A percentile compares a stretch with the other conserved stretches of the same genome.
Evolutionary conservation across 495 filamentous ascomycete genomes (phyloP).

Genomic region (Penicillium malachiteum): DNA sequence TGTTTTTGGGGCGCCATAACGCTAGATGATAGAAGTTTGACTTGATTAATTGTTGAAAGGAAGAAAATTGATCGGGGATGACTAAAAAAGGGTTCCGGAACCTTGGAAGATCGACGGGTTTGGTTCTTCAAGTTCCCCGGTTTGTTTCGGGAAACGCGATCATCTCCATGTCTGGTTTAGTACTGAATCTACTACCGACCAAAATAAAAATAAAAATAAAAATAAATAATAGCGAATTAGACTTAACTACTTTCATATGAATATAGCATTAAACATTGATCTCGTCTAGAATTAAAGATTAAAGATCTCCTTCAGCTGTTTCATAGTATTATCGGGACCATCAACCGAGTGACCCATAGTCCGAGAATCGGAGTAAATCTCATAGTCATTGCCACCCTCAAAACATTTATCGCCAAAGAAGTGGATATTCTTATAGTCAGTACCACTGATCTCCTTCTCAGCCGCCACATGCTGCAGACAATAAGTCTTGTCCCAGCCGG

Average conservation of each 20-base stretch:
- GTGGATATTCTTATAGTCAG: slow-evolving; percentile 83
- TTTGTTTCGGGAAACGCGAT: not conserved
- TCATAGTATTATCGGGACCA: slow-evolving; percentile 77
- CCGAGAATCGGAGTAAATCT: slow-evolving; percentile 80
- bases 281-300: slow-evolving; percentile 47
- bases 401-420: slow-evolving; percentile 97
- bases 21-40: slow-evolving; percentile 1
- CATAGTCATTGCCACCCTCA: slow-evolving; percentile 88
- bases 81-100: slow-evolving; percentile 19
- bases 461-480: slow-evolving; percentile 83
- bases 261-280: too few species aligned
- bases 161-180: not conserved
- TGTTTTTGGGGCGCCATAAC: slow-evolving; percentile 39
- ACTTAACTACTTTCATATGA: too few species aligned
- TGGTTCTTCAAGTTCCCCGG: not conserved
- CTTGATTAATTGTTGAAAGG: not conserved
- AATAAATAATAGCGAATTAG: too few species aligned
- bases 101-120: slow-evolving; percentile 21
- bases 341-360: slow-evolving; percentile 82
- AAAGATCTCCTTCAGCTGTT: slow-evolving; percentile 75
- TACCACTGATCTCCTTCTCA: slow-evolving; percentile 72
- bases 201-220: not conserved
- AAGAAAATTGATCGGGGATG: slow-evolving; percentile 17
- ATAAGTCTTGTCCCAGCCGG: slow-evolving; percentile 98
- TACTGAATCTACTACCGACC: not conserved